Conservation (phyloP, 2,329 filamentous ascomycete genomes). For the Camillea tinctor region DNA sequence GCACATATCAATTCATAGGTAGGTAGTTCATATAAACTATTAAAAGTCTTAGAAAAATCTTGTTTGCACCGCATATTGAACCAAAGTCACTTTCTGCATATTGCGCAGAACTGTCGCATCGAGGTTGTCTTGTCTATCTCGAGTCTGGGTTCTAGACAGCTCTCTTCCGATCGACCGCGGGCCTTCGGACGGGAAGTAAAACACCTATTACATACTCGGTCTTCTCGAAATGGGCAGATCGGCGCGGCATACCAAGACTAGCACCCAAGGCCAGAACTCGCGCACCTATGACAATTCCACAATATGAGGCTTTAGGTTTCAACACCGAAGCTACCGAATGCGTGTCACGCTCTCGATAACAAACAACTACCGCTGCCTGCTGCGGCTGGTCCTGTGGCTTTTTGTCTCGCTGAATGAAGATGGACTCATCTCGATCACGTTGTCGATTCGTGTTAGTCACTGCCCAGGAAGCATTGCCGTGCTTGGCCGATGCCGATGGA, state of each 20-base stretch:
- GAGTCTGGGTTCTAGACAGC: neutral
- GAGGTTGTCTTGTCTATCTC: neutral
- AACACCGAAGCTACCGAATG: neutral
- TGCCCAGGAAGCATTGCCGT: neutral
- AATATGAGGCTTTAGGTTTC: neutral
- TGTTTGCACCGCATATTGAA: neutral
- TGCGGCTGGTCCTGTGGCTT: no score
- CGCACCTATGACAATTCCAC: neutral
- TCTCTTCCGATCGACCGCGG: no score
- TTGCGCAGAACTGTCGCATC: neutral
- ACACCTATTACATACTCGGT: neutral
- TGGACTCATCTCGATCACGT: neutral
- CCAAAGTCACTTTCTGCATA: neutral
- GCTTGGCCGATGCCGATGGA: neutral
- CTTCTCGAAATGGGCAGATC: neutral
- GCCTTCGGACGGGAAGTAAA: no score
- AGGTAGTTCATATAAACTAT: neutral
- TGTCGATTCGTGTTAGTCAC: neutral
- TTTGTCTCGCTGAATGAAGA: neutral
- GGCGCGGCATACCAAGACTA: neutral
- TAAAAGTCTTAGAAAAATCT: neutral
- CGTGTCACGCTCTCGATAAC: neutral
- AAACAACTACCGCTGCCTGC: neutral
- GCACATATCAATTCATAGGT: no score
- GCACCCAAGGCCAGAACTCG: neutral